Evolutionary conservation across 805 yeast genomes (phyloP).

Genomic region (Kurtzmaniella fragi): DNA sequence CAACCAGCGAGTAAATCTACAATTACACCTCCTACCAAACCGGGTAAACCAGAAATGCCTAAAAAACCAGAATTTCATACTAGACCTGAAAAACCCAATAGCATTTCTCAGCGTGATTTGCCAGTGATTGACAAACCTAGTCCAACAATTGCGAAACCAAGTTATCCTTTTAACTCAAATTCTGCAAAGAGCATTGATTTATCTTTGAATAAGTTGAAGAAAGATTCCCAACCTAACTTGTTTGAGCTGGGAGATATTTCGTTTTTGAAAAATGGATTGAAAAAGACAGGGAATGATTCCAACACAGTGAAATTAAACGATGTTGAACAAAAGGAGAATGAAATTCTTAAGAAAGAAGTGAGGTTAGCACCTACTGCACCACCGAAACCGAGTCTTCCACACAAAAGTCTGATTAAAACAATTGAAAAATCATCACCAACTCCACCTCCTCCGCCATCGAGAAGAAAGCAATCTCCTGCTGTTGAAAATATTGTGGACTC

Average conservation of each 20-base stretch:
- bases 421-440: conserved; percentile 6
- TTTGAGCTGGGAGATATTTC: not conserved
- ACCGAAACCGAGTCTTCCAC: conserved; percentile 1
- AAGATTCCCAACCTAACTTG: not conserved
- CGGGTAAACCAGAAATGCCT: conserved; percentile 15
- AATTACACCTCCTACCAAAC: not conserved
- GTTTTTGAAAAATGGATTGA: not conserved
- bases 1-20: no score
- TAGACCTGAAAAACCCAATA: not conserved
- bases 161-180: no score
- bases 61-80: conserved; percentile 6
- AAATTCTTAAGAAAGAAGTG: no score
- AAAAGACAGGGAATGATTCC: not conserved
- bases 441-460: conserved; percentile 5
- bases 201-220: no score
- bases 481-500: not conserved
- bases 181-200: no score
- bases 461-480: not conserved
- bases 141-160: no score
- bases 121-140: no score
- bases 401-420: not conserved
- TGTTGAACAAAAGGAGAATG: no score
- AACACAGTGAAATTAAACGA: not conserved
- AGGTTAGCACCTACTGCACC: not conserved
- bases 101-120: no score